Evolutionary conservation across 1,139 yeast genomes (phyloP), one percentile per base, ranked within the genome.

Genomic region (Sugiyamaella sp.): DNA sequence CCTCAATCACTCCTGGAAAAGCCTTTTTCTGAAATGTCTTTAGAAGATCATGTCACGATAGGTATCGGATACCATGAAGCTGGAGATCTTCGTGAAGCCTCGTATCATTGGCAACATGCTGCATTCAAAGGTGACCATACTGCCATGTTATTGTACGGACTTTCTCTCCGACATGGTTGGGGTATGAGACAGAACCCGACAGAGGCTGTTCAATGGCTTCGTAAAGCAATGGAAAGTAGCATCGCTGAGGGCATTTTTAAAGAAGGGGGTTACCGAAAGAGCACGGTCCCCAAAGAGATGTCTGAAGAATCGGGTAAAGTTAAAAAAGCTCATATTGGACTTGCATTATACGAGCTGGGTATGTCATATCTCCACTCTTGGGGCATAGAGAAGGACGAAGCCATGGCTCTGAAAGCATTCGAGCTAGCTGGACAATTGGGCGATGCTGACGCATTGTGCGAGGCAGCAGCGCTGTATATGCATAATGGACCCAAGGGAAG

Each of bases 371-470:
- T 81, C 49, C 77, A 79, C 62, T 89, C 88, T 2, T 77, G 80
- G 80, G 90, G 90, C 0, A 71, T 71, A 12, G 73, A 71, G 8
- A 74, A 75, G 56, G 84, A 85, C 62, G 89, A 85, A 62, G 60
- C 66, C 10, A 73, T 75, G 61, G 95, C 89, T 0, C 72, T 87
- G 39, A 75, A 75, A 56, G 80, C 82, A 58, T 72, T 86, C 48
- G 85, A 85, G 58, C 77, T 82, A 64, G 84, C 91, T 2, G 93
- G 85, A 0, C 74, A 83, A 14, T 71, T 85, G 69, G 95, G 95
- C 1, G 82, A 83, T 63, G 76, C 80, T 1, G 86, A 84, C 58
- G 85, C 91, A 0, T 81, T 86, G 83, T 74, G 82, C 19, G 82
- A 82, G 58, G 81, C 89, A 40, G 96, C 95, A 1, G 83, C 81